Percentiles rank a stretch among this genome's conserved stretches.
Evolutionary conservation across 2,329 filamentous ascomycete species (phyloP).

Genomic region (Cladorrhinum sp.): DNA sequence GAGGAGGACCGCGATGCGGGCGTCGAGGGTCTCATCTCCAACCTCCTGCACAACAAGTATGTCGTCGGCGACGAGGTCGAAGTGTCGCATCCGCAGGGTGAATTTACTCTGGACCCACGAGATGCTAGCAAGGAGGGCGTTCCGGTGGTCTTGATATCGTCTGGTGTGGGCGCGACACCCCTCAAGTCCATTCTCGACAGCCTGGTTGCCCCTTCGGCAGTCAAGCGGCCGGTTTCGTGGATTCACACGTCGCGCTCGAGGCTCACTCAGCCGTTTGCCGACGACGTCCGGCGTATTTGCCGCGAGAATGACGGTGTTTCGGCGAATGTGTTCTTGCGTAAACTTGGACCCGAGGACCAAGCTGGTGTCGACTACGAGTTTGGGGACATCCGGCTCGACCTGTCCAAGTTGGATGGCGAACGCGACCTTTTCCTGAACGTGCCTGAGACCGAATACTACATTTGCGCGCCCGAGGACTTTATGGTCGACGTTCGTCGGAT

Average conservation of each 20-base stretch:
- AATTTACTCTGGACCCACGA: constrained; percentile 59
- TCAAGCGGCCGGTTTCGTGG: constrained; percentile 55
- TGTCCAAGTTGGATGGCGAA: constrained; percentile 53
- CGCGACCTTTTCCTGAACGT: constrained; percentile 55
- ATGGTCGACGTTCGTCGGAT: constrained; percentile 59
- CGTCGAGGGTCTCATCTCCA: constrained; percentile 50
- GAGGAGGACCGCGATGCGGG: constrained; percentile 43
- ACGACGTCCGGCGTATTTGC: constrained; percentile 44
- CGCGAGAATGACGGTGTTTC: constrained; percentile 46
- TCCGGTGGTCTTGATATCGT: constrained; percentile 64
- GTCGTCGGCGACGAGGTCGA: constrained; percentile 52
- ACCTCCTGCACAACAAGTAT: constrained; percentile 48
- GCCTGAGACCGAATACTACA: constrained; percentile 59
- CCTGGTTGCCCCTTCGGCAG: constrained; percentile 34
- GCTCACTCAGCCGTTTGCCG: constrained; percentile 53
- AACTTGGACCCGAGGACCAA: constrained; percentile 37
- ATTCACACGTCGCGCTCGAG: constrained; percentile 58
- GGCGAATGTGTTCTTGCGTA: constrained; percentile 57
- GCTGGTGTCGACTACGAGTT: constrained; percentile 56
- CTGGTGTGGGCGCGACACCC: constrained; percentile 67
- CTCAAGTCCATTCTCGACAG: constrained; percentile 64
- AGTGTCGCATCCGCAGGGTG: constrained; percentile 54
- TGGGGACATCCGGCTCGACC: constrained; percentile 51
- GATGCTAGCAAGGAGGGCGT: constrained; percentile 38
- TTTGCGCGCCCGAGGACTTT: constrained; percentile 69